Conservation (phyloP, 1,284 basidiomycete genomes). For the Exobasidium cylindrosporum region DNA sequence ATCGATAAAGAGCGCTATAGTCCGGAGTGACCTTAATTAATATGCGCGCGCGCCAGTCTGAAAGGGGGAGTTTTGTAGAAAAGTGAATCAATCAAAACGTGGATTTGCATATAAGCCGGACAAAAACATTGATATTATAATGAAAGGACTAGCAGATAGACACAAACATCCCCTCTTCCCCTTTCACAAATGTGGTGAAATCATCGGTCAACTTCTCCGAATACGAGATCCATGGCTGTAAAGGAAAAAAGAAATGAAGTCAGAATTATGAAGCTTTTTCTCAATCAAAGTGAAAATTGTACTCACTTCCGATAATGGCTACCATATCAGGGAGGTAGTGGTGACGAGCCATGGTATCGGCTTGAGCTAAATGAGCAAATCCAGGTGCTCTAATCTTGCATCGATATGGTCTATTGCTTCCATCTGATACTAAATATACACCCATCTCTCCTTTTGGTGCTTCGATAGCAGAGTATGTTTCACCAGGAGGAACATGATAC, state of each 20-base stretch:
- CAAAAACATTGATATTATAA: too few species aligned
- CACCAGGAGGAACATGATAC: constrained; percentile 64
- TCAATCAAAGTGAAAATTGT: neutral
- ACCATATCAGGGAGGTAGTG: constrained; percentile 53
- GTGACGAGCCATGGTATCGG: constrained; percentile 51
- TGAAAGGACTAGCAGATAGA: neutral
- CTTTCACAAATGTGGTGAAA: too few species aligned
- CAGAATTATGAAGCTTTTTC: neutral
- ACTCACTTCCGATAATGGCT: constrained; percentile 46
- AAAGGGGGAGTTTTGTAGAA: too few species aligned
- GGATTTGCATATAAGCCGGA: too few species aligned
- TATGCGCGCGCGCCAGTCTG: too few species aligned
- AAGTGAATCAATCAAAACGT: too few species aligned
- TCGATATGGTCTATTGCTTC: constrained; percentile 53
- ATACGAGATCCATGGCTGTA: constrained; percentile 50
- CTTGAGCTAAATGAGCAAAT: constrained; percentile 53
- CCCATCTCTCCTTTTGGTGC: constrained; percentile 97
- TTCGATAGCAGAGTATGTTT: constrained; percentile 96
- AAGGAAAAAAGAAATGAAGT: neutral
- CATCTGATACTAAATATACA: constrained; percentile 54
- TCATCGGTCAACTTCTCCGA: constrained; percentile 53
- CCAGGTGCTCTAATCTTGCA: constrained; percentile 54
- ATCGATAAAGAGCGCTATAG: too few species aligned
- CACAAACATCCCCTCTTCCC: too few species aligned
- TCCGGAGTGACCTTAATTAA: too few species aligned